Conservation (phyloP, 805 yeast genomes). For the Myxozyma nipponensis region DNA sequence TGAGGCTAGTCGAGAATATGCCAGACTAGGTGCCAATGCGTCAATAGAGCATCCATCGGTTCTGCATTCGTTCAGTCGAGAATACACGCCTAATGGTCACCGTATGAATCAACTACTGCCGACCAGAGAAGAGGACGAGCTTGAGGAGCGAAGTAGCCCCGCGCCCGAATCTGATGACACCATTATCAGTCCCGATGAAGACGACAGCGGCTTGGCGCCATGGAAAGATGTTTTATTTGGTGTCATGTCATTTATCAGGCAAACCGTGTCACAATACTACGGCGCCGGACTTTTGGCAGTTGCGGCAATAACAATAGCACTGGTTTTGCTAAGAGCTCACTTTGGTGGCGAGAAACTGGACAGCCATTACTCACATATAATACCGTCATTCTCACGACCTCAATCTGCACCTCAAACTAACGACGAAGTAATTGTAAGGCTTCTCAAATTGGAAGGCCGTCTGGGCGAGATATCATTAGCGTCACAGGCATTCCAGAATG, state of each 20-base stretch:
- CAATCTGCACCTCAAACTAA: conserved; percentile 4
- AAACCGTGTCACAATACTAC: neutral
- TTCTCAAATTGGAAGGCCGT: conserved; percentile 11
- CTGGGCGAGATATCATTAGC: conserved; percentile 5
- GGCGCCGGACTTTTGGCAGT: neutral
- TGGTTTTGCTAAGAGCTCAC: neutral
- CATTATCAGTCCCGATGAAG: neutral
- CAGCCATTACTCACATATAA: neutral
- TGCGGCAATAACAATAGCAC: neutral
- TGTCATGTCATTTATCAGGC: neutral
- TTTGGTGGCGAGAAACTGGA: neutral
- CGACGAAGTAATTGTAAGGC: conserved; percentile 12
- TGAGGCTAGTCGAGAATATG: neutral
- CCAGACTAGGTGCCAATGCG: neutral
- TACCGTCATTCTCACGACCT: conserved; percentile 9
- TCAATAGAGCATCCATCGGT: neutral
- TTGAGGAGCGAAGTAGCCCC: neutral
- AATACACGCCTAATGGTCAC: neutral
- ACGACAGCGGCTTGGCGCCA: neutral
- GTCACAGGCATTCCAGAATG: conserved; percentile 9
- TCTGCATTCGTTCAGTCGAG: neutral
- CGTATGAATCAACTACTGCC: neutral
- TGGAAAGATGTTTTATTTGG: neutral
- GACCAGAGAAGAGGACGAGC: neutral
- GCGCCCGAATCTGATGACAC: neutral